These are phyloP conservation scores for Pilobolus umbonatus DNA, from an alignment of 192 early-diverging fungal genomes.

Conservation along the genomic window DNA sequence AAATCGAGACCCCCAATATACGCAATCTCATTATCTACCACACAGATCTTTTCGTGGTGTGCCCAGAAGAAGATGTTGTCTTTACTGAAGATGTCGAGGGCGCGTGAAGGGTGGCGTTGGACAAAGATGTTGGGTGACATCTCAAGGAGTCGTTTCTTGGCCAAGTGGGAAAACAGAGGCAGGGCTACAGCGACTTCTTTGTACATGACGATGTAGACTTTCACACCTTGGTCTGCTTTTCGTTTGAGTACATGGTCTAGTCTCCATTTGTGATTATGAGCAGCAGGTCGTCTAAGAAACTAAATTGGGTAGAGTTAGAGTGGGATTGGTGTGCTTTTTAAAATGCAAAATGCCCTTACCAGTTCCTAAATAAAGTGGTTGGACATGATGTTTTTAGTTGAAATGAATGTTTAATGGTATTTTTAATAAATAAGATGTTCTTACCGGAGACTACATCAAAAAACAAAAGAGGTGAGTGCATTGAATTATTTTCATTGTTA, in stretches of 20 bases:
- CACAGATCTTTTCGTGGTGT: constrained; percentile 75
- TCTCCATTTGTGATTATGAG: constrained; percentile 60
- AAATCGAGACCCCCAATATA: constrained; percentile 83
- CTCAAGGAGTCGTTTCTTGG: constrained; percentile 63
- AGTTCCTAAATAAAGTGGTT: neutral
- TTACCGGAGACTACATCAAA: constrained; percentile 6
- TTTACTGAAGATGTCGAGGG: constrained; percentile 57
- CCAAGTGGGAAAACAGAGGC: constrained; percentile 63
- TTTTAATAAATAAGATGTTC: neutral
- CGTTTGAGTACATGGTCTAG: constrained; percentile 68
- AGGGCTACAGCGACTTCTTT: constrained; percentile 68
- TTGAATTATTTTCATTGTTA: neutral
- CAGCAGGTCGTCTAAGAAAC: constrained; percentile 62
- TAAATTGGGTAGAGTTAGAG: too few species aligned
- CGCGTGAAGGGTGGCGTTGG: constrained; percentile 71
- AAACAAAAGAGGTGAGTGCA: neutral
- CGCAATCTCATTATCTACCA: constrained; percentile 72
- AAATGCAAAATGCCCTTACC: neutral
- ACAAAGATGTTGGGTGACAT: constrained; percentile 73
- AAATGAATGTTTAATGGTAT: neutral
- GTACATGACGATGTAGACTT: constrained; percentile 79
- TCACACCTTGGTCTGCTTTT: constrained; percentile 79
- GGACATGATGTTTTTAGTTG: neutral
- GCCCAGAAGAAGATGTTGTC: constrained; percentile 71
- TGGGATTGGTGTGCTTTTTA: too few species aligned